These are phyloP conservation scores for Starmerella potacharoeniae DNA, from an alignment of 805 yeast species.

Conservation along the genomic window DNA sequence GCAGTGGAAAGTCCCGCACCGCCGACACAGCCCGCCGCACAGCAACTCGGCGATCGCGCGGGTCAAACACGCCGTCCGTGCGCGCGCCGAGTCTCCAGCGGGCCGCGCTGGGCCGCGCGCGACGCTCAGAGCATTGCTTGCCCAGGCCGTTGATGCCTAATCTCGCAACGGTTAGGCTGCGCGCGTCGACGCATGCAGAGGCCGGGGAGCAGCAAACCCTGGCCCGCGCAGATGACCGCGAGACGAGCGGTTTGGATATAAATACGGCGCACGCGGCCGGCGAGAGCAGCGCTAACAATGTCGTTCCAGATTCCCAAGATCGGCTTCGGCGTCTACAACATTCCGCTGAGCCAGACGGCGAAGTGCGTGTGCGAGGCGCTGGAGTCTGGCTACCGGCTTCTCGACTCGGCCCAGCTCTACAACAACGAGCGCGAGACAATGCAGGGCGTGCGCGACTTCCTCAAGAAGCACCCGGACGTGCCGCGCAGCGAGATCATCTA, in stretches of 20 bases:
- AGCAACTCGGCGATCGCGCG: too few species aligned
- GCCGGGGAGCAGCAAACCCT: constrained; percentile 1
- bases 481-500: constrained; percentile 42
- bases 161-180: background rate
- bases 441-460: constrained; percentile 45
- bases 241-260: background rate
- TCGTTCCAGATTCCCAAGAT: constrained; percentile 18
- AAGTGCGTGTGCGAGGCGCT: constrained; percentile 46
- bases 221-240: constrained; percentile 1
- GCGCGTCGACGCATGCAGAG: background rate
- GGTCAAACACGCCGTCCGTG: too few species aligned
- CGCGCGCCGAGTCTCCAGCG: too few species aligned
- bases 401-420: constrained; percentile 64
- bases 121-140: background rate
- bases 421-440: constrained; percentile 52
- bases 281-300: background rate
- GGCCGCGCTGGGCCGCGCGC: too few species aligned
- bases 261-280: background rate
- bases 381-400: constrained; percentile 54
- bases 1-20: too few species aligned
- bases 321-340: constrained; percentile 25
- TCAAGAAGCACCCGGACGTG: constrained; percentile 37
- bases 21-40: too few species aligned
- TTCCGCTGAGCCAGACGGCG: constrained; percentile 19
- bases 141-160: background rate